Evolutionary conservation across 805 yeast species (phyloP), one percentile per base, ranked within the genome.

Genomic region (Zygosaccharomyces bailii): DNA sequence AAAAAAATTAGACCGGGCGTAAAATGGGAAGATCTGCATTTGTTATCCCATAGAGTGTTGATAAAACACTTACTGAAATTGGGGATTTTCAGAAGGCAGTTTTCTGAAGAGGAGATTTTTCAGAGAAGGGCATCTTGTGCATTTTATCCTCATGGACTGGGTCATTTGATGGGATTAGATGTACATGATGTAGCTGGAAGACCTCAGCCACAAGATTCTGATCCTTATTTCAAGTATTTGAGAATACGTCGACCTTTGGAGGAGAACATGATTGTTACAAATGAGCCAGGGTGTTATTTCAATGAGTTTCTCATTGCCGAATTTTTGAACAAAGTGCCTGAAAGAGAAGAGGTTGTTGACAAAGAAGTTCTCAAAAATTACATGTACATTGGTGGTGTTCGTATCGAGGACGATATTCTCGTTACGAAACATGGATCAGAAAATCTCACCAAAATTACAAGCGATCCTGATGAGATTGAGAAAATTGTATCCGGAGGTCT

Each of bases 141-240:
- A 17, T 91, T 91, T 67, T 87, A 82, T 65, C 99, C 99, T 2
- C 99, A 93, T 60, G 99, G 99, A 0, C 70, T 93, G 45, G 99
- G 99, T 10, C 99, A 91, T 61, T 71, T 88, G 59, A 68, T 91
- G 32, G 99, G 99, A 18, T 74, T 91, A 84, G 96, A 91, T 61
- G 89, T 96, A 2, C 99, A 93, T 65, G 99, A 91, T 66, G 95
- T 88, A 37, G 98, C 87, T 33, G 98, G 99, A 1, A 60, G 74
- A 50, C 80, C 98, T 11, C 81, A 91, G 64, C 90, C 90, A 62
- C 78, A 81, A 2, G 99, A 91, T 62, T 76, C 85, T 6, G 82
- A 93, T 62, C 85, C 86, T 20, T 73, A 84, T 66, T 75, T 88
- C 56, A 70, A 76, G 46, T 88, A 86, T 61, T 75, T 91, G 59